These are phyloP conservation scores for Penicillium sp. DNA, from an alignment of 2,329 filamentous ascomycete species.

Conservation along the genomic window DNA sequence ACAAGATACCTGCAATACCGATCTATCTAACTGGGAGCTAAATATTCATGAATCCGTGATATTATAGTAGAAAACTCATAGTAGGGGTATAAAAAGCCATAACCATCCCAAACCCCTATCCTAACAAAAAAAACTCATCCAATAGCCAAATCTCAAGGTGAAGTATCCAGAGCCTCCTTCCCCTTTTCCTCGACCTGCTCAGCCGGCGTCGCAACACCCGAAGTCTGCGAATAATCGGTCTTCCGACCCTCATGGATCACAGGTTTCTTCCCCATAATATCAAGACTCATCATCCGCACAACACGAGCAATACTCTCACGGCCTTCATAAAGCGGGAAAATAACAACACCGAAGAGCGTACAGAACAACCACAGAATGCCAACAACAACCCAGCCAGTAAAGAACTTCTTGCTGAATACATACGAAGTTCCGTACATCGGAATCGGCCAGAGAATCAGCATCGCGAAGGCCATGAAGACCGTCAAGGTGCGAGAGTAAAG, in stretches of 20 bases:
- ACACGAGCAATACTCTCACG: constrained; percentile 64
- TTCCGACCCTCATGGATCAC: constrained; percentile 34
- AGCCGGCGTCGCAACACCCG: constrained; percentile 50
- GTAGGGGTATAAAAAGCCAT: constrained; percentile 15
- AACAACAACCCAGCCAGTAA: constrained; percentile 75
- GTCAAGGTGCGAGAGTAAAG: constrained; percentile 58
- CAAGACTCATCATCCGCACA: constrained; percentile 59
- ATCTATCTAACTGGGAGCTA: background rate
- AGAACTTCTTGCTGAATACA: constrained; percentile 78
- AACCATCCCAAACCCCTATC: background rate
- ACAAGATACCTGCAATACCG: background rate
- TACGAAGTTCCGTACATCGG: constrained; percentile 83
- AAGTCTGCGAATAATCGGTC: constrained; percentile 42
- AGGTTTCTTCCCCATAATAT: constrained; percentile 51
- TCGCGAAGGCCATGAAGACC: constrained; percentile 62
- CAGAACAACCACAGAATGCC: constrained; percentile 79
- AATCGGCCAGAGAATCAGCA: constrained; percentile 87
- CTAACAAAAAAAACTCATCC: background rate
- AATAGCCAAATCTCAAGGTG: constrained; percentile 1
- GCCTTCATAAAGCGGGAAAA: constrained; percentile 81
- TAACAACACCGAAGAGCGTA: constrained; percentile 67
- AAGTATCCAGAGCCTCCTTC: constrained; percentile 12
- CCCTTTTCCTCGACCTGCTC: constrained; percentile 40
- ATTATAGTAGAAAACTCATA: background rate
- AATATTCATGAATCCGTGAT: background rate